Conservation (phyloP, 1,284 basidiomycete genomes). For the Rhodotorula sp. region DNA sequence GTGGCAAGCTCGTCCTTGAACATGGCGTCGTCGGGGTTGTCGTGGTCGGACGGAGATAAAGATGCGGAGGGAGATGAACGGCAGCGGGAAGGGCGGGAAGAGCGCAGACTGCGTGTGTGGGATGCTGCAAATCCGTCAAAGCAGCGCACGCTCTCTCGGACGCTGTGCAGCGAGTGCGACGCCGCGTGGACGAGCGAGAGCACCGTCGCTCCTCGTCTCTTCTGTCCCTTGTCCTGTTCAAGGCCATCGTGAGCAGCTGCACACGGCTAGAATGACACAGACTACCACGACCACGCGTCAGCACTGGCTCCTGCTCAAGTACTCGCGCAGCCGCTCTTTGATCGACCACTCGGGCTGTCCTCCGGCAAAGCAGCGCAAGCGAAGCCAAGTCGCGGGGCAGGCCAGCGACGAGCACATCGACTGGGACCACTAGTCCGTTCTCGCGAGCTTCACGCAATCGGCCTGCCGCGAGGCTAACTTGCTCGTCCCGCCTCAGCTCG, state of each 20-base stretch:
- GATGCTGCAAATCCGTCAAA: no score
- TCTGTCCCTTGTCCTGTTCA: no score
- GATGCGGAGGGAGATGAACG: background rate
- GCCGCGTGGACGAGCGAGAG: no score
- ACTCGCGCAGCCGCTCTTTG: slow-evolving; percentile 11
- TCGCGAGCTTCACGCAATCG: background rate
- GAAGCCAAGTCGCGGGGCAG: background rate
- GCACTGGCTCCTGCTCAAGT: slow-evolving; percentile 23
- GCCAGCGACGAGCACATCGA: slow-evolving; percentile 2
- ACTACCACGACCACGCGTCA: slow-evolving; percentile 16
- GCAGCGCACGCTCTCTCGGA: background rate
- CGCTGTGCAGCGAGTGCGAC: no score
- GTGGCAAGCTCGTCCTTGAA: slow-evolving; percentile 65
- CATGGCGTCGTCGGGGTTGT: slow-evolving; percentile 43
- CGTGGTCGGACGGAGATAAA: background rate
- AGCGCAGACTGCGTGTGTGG: background rate
- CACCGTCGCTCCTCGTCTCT: no score
- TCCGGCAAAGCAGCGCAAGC: background rate
- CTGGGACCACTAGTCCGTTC: slow-evolving; percentile 27
- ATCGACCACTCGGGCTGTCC: background rate
- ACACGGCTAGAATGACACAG: background rate
- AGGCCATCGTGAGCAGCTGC: no score
- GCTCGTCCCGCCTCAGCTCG: background rate
- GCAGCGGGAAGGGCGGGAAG: background rate
- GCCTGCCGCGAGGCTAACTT: background rate